These are phyloP conservation scores for Wallacemonas sp. DNA, from an alignment of 208 protist genomes.

Conservation along the genomic window DNA sequence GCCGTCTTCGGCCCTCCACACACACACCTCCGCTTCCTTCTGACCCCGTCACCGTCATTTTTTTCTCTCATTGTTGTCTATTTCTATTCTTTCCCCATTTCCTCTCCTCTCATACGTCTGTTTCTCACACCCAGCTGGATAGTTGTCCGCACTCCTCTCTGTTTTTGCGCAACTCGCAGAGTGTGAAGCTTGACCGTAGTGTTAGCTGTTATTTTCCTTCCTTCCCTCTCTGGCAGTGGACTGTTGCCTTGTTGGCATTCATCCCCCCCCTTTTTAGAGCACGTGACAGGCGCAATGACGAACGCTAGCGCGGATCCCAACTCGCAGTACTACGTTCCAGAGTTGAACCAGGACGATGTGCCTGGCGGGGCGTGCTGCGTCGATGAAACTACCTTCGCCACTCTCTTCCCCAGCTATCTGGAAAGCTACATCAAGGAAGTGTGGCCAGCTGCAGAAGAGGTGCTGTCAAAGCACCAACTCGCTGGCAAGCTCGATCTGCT, in stretches of 20 bases:
- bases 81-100: slow-evolving; percentile 26
- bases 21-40: slow-evolving; percentile 7
- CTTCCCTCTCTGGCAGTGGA: background rate
- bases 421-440: slow-evolving; percentile 97
- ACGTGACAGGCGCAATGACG: background rate
- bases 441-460: slow-evolving; percentile 93
- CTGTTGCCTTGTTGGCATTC: background rate
- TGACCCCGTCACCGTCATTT: background rate
- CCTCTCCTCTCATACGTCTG: background rate
- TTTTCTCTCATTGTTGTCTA: slow-evolving; percentile 6
- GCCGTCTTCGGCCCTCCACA: no score
- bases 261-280: background rate
- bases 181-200: no score
- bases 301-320: slow-evolving; percentile 17
- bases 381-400: slow-evolving; percentile 96
- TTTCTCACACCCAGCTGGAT: no score
- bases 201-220: no score
- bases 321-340: slow-evolving; percentile 81
- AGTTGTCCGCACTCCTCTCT: no score
- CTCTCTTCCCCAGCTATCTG: slow-evolving; percentile 98
- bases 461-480: slow-evolving; percentile 93
- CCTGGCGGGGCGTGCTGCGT: slow-evolving; percentile 89
- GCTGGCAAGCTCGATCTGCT: slow-evolving; percentile 95
- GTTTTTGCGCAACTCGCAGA: no score
- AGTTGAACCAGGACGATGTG: slow-evolving; percentile 85